phyloP scores from a whole-genome alignment of 106 monocot species.

The Acanthochlamys bracteata region DNA sequence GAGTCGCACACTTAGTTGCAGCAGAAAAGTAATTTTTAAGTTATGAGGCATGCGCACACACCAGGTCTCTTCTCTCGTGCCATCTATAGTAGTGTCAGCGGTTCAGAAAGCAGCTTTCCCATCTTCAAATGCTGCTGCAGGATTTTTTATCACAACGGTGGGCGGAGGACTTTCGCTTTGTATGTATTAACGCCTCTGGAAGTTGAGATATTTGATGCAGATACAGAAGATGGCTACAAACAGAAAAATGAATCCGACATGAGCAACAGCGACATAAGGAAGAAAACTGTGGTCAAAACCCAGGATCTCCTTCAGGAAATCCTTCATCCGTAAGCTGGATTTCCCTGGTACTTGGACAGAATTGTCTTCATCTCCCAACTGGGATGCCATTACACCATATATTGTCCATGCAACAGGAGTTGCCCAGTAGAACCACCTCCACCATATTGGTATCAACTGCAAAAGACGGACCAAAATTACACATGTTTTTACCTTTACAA shows the following conservation, averaged over 20 bases:
- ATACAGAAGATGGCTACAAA: conserved; percentile 60
- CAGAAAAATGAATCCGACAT: conserved; percentile 39
- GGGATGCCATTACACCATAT: conserved; percentile 58
- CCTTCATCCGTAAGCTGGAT: conserved; percentile 22
- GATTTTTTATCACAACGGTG: too few species aligned
- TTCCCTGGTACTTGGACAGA: conserved; percentile 39
- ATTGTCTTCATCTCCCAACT: conserved; percentile 40
- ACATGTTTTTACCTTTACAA: too few species aligned
- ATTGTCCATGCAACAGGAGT: conserved; percentile 71
- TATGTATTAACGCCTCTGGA: conserved; percentile 47
- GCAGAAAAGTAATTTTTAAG: too few species aligned
- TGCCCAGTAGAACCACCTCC: conserved; percentile 93
- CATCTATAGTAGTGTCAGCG: too few species aligned
- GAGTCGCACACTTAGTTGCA: too few species aligned
- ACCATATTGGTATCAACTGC: conserved; percentile 70
- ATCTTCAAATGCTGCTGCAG: too few species aligned
- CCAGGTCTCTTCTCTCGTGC: too few species aligned
- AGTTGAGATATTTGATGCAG: conserved; percentile 67
- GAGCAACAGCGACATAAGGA: conserved; percentile 38
- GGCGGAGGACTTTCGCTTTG: too few species aligned
- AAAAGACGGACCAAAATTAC: too few species aligned
- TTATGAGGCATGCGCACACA: too few species aligned
- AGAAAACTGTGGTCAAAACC: conserved; percentile 53
- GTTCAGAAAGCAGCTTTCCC: too few species aligned
- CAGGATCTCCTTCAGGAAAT: conserved; percentile 33